Conservation (phyloP, 345 rosid genomes). For the Ceriops decandra region DNA sequence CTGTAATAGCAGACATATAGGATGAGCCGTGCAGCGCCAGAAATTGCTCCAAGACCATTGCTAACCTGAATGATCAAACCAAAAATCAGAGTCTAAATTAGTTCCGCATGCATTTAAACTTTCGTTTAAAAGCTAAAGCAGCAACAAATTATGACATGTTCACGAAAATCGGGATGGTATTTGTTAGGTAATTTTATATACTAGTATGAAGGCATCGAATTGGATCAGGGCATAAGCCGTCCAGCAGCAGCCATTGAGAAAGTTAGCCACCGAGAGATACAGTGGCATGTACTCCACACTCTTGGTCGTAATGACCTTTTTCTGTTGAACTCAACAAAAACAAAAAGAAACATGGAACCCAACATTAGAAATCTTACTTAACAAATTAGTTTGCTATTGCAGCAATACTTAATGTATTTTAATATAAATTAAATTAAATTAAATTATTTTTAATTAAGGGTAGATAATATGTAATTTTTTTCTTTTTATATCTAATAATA, state of each 20-base stretch:
- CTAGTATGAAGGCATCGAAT: slow-evolving; percentile 37
- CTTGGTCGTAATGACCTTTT: slow-evolving; percentile 24
- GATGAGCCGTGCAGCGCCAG: slow-evolving; percentile 36
- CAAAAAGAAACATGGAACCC: background rate
- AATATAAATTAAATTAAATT: too few relatives aligned
- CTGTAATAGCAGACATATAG: slow-evolving; percentile 34
- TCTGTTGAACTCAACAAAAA: slow-evolving; percentile 17
- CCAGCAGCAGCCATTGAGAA: slow-evolving; percentile 36
- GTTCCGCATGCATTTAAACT: too few relatives aligned
- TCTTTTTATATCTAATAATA: too few relatives aligned
- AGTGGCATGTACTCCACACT: slow-evolving; percentile 55
- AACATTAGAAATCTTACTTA: background rate
- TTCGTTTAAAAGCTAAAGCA: too few relatives aligned
- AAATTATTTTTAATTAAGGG: too few relatives aligned
- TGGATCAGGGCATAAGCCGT: slow-evolving; percentile 39
- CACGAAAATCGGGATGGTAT: too few relatives aligned
- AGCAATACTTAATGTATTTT: too few relatives aligned
- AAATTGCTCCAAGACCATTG: slow-evolving; percentile 52
- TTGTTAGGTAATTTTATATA: background rate
- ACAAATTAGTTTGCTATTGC: background rate
- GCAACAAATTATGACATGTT: too few relatives aligned
- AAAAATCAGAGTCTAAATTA: too few relatives aligned
- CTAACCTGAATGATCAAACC: slow-evolving; percentile 37
- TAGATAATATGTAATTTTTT: too few relatives aligned
- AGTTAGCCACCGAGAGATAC: slow-evolving; percentile 35